Evolutionary conservation across 139 green algal genomes (phyloP).

Genomic region (Chlamydomonas asymmetrica): DNA sequence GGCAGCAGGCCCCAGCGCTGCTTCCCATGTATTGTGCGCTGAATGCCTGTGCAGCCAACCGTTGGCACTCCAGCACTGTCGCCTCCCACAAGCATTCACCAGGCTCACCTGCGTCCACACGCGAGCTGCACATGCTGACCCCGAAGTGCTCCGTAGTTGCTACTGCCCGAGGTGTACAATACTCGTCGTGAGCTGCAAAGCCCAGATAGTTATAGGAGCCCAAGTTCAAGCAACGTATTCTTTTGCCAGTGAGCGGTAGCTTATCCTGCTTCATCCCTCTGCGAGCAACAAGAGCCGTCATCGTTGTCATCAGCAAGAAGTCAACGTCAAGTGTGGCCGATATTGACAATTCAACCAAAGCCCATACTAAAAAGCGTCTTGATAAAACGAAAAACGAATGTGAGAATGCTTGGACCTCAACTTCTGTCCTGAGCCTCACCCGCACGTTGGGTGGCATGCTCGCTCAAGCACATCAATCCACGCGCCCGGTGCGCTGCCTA

Average conservation of each 20-base stretch:
- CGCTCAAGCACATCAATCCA: conserved; percentile 93
- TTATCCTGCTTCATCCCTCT: conserved; percentile 33
- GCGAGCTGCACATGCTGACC: conserved; percentile 63
- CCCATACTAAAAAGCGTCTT: neutral
- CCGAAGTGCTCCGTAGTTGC: conserved; percentile 64
- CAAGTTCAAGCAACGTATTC: conserved; percentile 87
- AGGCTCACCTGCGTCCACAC: conserved; percentile 56
- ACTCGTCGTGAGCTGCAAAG: conserved; percentile 90
- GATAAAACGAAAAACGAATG: neutral
- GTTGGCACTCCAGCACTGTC: neutral
- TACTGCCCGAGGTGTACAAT: conserved; percentile 91
- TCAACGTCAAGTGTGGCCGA: neutral
- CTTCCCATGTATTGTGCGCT: no score
- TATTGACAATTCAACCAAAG: neutral
- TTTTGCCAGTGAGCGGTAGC: conserved; percentile 65
- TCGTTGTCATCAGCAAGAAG: neutral
- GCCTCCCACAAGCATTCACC: neutral
- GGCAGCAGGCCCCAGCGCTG: neutral
- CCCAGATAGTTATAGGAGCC: conserved; percentile 99
- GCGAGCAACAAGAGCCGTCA: neutral
- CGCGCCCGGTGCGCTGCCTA: conserved; percentile 81
- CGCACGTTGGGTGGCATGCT: conserved; percentile 32
- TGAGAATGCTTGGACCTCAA: neutral
- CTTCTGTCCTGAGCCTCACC: neutral
- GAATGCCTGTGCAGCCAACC: neutral